These are phyloP conservation scores for Aspergillus haitiensis DNA, from an alignment of 495 filamentous ascomycete genomes.

Conservation along the genomic window DNA sequence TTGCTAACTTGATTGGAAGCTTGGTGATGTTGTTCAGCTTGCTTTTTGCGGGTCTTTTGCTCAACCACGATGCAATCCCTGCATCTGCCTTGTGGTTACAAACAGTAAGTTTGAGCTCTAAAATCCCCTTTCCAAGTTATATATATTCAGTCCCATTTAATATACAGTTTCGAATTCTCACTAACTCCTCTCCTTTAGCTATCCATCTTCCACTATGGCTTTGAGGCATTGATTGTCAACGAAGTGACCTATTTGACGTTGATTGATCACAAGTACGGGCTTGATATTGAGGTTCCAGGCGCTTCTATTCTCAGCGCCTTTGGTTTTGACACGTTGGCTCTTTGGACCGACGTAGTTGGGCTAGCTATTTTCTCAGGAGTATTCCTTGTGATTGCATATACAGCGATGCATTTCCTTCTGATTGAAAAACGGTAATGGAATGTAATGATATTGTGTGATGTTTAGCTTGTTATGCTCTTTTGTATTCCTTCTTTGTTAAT, in stretches of 20 bases:
- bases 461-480: neutral
- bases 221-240: slow-evolving; percentile 96
- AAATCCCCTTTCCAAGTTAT: too few relatives aligned
- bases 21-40: slow-evolving; percentile 97
- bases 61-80: slow-evolving; percentile 94
- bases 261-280: slow-evolving; percentile 87
- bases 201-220: slow-evolving; percentile 99
- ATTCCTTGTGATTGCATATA: slow-evolving; percentile 87
- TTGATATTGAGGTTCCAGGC: slow-evolving; percentile 95
- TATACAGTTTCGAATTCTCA: neutral
- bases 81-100: slow-evolving; percentile 83
- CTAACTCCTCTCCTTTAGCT: slow-evolving; percentile 49
- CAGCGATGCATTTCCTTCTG: slow-evolving; percentile 88
- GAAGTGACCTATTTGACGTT: slow-evolving; percentile 90
- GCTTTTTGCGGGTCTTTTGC: slow-evolving; percentile 86
- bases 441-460: neutral
- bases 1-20: slow-evolving; percentile 93
- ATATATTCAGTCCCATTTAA: neutral
- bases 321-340: slow-evolving; percentile 79
- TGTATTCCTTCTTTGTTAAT: slow-evolving; percentile 2
- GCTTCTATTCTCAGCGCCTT: slow-evolving; percentile 92
- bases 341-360: slow-evolving; percentile 83
- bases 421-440: slow-evolving; percentile 77
- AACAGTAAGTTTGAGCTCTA: slow-evolving; percentile 49
- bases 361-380: slow-evolving; percentile 76